Evolutionary conservation across 495 filamentous ascomycete genomes (phyloP).

Genomic region (Daldinia bambusicola): DNA sequence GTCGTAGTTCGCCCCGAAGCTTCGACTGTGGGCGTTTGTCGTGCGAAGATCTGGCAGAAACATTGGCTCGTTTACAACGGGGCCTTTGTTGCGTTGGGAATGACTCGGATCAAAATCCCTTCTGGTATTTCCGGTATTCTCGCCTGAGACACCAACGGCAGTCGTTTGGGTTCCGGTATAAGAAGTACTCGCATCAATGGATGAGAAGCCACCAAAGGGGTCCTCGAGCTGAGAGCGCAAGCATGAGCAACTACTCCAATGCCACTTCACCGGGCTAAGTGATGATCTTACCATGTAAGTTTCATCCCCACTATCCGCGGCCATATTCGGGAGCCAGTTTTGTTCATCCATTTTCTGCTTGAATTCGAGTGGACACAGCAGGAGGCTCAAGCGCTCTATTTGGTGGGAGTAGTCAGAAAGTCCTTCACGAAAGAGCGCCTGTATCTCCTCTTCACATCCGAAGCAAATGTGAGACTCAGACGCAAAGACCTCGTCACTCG

Average conservation of each 20-base stretch:
- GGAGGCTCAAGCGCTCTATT: conserved; percentile 14
- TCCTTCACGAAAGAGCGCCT: conserved; percentile 15
- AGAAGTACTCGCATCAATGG: conserved; percentile 28
- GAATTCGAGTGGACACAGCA: conserved; percentile 34
- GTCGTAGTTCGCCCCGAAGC: conserved; percentile 32
- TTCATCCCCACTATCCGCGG: conserved; percentile 44
- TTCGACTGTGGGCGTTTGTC: conserved; percentile 40
- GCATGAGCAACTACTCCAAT: conserved; percentile 36
- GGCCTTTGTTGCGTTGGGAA: conserved; percentile 43
- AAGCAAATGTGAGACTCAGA: conserved; percentile 38
- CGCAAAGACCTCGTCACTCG: conserved; percentile 33
- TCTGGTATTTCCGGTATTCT: conserved; percentile 41
- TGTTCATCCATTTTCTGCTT: conserved; percentile 43
- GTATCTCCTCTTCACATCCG: conserved; percentile 22
- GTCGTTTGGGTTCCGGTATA: conserved; percentile 43
- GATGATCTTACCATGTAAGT: conserved; percentile 40
- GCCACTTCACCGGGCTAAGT: conserved; percentile 12
- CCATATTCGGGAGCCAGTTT: conserved; percentile 39
- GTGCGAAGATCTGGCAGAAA: conserved; percentile 40
- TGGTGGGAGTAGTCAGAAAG: conserved; percentile 17
- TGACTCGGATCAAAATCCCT: conserved; percentile 47
- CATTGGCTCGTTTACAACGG: conserved; percentile 44
- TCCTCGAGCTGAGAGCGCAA: conserved; percentile 37
- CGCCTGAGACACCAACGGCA: conserved; percentile 47
- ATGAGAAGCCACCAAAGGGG: conserved; percentile 25